Evolutionary conservation across 495 filamentous ascomycete species (phyloP).

Genomic region (Penicillium crystallinum): DNA sequence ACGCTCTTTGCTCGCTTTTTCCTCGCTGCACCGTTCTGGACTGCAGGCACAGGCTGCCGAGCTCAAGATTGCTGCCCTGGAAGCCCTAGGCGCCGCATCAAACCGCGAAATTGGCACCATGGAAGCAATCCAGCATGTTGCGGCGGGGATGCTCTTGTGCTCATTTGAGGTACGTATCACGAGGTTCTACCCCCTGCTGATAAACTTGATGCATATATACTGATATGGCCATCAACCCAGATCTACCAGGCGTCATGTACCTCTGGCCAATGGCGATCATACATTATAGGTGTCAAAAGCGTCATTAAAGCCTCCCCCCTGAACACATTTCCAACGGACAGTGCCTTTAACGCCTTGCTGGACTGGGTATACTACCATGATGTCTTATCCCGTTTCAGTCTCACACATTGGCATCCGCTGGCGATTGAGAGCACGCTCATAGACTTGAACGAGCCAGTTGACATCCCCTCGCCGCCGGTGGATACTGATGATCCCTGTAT

Average conservation of each 20-base stretch:
- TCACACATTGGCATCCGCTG: neutral
- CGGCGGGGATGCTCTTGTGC: neutral
- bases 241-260: neutral
- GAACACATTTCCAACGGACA: neutral
- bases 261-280: neutral
- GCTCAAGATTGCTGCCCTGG: neutral
- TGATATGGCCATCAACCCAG: neutral
- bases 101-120: neutral
- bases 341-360: neutral
- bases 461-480: neutral
- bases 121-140: neutral
- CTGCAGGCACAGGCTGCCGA: neutral
- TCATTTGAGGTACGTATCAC: neutral
- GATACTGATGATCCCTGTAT: neutral
- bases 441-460: neutral
- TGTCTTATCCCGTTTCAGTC: neutral
- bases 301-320: neutral
- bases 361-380: neutral
- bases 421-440: neutral
- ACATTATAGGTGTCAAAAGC: neutral
- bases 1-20: neutral
- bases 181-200: neutral
- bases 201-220: neutral
- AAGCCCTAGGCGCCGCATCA: neutral
- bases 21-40: neutral